These are phyloP conservation scores for Nemania sp. DNA, from an alignment of 2,329 filamentous ascomycete species.

Conservation along the genomic window DNA sequence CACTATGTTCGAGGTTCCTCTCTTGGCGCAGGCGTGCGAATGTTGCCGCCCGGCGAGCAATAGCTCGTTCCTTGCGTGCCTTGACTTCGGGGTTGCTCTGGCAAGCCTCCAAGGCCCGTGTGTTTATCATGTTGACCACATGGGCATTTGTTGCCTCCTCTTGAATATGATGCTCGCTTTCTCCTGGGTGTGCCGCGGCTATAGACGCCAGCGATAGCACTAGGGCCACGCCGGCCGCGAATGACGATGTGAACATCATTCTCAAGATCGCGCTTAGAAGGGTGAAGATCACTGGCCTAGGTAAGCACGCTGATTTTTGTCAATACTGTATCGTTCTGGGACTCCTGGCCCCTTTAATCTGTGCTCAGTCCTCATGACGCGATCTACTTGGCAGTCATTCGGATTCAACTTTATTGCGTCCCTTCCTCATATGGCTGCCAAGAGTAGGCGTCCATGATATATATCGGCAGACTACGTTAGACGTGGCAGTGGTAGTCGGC, in stretches of 20 bases:
- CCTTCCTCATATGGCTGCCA: slow-evolving; percentile 20
- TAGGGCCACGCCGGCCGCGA: slow-evolving; percentile 28
- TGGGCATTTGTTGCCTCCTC: slow-evolving; percentile 36
- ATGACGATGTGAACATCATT: slow-evolving; percentile 31
- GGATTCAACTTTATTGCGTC: slow-evolving; percentile 15
- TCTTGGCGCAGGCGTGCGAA: slow-evolving; percentile 44
- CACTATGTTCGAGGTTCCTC: slow-evolving; percentile 34
- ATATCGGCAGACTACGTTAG: slow-evolving; percentile 17
- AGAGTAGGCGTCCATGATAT: slow-evolving; percentile 6
- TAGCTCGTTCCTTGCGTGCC: slow-evolving; percentile 44
- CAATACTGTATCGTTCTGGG: neutral
- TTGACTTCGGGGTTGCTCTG: slow-evolving; percentile 43
- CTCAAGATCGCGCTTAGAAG: neutral
- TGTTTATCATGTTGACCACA: slow-evolving; percentile 37
- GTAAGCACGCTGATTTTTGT: neutral
- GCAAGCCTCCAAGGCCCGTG: slow-evolving; percentile 44
- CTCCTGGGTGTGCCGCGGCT: slow-evolving; percentile 36
- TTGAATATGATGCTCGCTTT: slow-evolving; percentile 34
- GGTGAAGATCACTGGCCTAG: neutral
- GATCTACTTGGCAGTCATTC: neutral
- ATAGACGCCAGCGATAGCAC: slow-evolving; percentile 29
- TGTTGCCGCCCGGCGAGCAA: slow-evolving; percentile 44
- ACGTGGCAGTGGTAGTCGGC: slow-evolving; percentile 21
- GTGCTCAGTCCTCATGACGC: neutral
- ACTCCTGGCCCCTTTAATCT: slow-evolving; percentile 17